Percentiles rank a stretch among this genome's conserved stretches.
Evolutionary conservation across 331 rosid species (phyloP).

Genomic region (Prunus yedoensis): DNA sequence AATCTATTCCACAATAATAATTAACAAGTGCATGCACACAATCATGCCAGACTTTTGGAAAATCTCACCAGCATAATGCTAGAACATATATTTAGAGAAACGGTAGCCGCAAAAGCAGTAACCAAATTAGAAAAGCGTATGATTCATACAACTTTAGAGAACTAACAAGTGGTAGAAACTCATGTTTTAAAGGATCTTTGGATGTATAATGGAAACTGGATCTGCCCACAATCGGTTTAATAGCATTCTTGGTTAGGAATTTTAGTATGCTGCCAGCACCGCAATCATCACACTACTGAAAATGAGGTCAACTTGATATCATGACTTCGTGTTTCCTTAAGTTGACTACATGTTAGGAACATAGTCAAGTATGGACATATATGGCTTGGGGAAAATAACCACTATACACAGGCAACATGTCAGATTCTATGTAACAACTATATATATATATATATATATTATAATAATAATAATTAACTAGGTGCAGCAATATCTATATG

Average conservation of each 20-base stretch:
- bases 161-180: background rate
- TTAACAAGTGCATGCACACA: constrained; percentile 4
- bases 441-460: no score
- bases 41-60: background rate
- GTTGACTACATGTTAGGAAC: background rate
- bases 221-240: background rate
- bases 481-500: background rate
- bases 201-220: background rate
- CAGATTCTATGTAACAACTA: background rate
- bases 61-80: background rate
- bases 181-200: background rate
- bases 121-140: background rate
- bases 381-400: background rate
- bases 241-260: background rate
- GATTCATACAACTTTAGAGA: background rate
- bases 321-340: background rate
- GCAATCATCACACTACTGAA: background rate
- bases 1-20: background rate
- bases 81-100: background rate
- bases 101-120: no score
- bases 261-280: background rate
- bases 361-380: background rate
- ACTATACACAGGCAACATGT: background rate
- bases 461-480: no score
- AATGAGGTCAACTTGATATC: constrained; percentile 5